These are phyloP conservation scores for Tarenaya hassleriana DNA, from an alignment of 345 rosid genomes.

Conservation along the genomic window DNA sequence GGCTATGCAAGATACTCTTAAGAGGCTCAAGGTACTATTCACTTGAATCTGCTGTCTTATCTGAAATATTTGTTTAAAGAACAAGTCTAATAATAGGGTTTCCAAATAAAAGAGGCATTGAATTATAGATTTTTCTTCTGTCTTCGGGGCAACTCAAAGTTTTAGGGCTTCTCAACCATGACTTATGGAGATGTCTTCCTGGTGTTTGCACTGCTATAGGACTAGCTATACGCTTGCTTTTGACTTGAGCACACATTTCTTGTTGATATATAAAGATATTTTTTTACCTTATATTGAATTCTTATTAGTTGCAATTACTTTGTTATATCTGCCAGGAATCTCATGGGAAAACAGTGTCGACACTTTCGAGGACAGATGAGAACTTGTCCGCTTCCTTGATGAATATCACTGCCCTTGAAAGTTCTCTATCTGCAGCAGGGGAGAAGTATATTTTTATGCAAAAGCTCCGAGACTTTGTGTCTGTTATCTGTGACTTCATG, in stretches of 20 bases:
- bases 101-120: no score
- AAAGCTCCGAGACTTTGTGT: slow-evolving; percentile 91
- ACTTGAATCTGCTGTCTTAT: slow-evolving; percentile 9
- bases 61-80: neutral
- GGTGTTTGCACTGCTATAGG: slow-evolving; percentile 2
- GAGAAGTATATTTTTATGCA: slow-evolving; percentile 99
- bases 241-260: neutral
- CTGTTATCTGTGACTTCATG: slow-evolving; percentile 93
- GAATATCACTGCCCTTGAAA: slow-evolving; percentile 70
- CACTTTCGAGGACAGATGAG: slow-evolving; percentile 68
- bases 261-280: neutral
- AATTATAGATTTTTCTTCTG: no score
- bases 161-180: neutral
- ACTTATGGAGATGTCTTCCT: neutral
- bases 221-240: slow-evolving; percentile 12
- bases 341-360: slow-evolving; percentile 52
- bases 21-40: slow-evolving; percentile 53
- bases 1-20: slow-evolving; percentile 52
- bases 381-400: slow-evolving; percentile 76
- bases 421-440: slow-evolving; percentile 73
- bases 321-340: slow-evolving; percentile 56
- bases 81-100: no score
- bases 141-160: no score
- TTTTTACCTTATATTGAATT: neutral
- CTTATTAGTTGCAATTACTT: slow-evolving; percentile 17